A percentile compares a stretch with the other conserved stretches of the same genome.
These are phyloP conservation scores for Capronia coronata DNA, from an alignment of 2,329 filamentous ascomycete genomes.

Conservation along the genomic window DNA sequence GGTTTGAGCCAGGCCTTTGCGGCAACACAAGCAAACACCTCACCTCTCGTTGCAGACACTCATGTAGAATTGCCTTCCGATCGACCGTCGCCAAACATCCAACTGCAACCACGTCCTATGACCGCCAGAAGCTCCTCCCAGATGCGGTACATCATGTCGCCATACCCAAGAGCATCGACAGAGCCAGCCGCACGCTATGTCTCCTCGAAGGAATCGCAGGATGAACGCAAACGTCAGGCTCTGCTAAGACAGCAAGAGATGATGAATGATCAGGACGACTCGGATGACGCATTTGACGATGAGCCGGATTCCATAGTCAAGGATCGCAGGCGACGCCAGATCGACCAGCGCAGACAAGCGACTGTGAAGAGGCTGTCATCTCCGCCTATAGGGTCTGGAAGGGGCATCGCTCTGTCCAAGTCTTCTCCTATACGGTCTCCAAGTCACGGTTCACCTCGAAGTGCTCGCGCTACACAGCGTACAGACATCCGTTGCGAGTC, in stretches of 20 bases:
- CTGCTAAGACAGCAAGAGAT: slow-evolving; percentile 33
- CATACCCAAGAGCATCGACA: slow-evolving; percentile 34
- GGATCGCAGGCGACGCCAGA: slow-evolving; percentile 10
- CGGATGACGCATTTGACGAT: slow-evolving; percentile 23
- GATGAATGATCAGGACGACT: slow-evolving; percentile 27
- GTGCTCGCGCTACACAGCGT: neutral
- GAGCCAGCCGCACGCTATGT: slow-evolving; percentile 42
- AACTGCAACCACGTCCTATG: slow-evolving; percentile 36
- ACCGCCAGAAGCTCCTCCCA: slow-evolving; percentile 35
- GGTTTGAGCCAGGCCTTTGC: slow-evolving; percentile 45
- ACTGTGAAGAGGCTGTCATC: slow-evolving; percentile 13
- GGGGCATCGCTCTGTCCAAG: slow-evolving; percentile 9
- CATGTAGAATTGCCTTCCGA: slow-evolving; percentile 40
- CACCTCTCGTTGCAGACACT: slow-evolving; percentile 36
- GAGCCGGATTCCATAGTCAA: slow-evolving; percentile 6
- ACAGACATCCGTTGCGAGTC: neutral
- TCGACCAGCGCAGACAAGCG: slow-evolving; percentile 9
- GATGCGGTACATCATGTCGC: slow-evolving; percentile 34
- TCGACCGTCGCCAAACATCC: slow-evolving; percentile 45
- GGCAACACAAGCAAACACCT: slow-evolving; percentile 44
- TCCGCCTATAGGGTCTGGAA: slow-evolving; percentile 4
- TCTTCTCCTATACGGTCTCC: slow-evolving; percentile 15
- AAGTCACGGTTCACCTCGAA: neutral
- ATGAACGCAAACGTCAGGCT: slow-evolving; percentile 34
- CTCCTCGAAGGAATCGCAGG: slow-evolving; percentile 43